phyloP scores from a whole-genome alignment of 441 rosid genomes.

The Hura crepitans region DNA sequence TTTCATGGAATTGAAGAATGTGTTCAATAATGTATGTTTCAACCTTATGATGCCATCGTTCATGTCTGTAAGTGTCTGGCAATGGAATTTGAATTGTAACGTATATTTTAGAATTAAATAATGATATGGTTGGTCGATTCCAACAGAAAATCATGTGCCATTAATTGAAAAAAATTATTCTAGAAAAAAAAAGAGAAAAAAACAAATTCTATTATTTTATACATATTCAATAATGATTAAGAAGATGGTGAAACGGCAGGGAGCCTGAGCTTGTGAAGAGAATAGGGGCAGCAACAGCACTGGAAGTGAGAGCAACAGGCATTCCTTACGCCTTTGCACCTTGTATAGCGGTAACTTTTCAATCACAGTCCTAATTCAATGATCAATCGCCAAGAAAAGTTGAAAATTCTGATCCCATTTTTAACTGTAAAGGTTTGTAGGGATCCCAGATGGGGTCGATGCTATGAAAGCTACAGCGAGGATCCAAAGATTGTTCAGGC shows the following conservation, averaged over 20 bases:
- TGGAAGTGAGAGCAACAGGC: conserved; percentile 69
- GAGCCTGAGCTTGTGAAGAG: conserved; percentile 51
- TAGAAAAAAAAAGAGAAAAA: too few species aligned
- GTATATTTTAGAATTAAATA: too few species aligned
- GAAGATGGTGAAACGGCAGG: conserved; percentile 28
- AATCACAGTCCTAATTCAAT: too few species aligned
- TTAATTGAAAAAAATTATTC: too few species aligned
- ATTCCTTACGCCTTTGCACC: conserved; percentile 65
- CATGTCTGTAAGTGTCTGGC: too few species aligned
- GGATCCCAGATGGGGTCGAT: conserved; percentile 75
- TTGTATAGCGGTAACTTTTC: conserved; percentile 51
- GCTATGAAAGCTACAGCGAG: conserved; percentile 70
- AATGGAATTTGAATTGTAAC: too few species aligned
- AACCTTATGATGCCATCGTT: not conserved
- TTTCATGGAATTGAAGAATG: too few species aligned
- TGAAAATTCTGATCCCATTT: not conserved
- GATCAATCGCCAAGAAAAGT: too few species aligned
- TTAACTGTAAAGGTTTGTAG: conserved; percentile 46
- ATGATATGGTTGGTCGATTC: too few species aligned
- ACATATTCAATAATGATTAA: too few species aligned
- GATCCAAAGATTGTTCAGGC: conserved; percentile 45
- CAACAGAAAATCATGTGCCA: too few species aligned
- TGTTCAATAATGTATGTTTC: not conserved
- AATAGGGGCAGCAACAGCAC: conserved; percentile 67
- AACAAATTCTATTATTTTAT: too few species aligned